phyloP scores from a whole-genome alignment of 192 early-diverging fungal genomes.

The Coemansia sp. region DNA sequence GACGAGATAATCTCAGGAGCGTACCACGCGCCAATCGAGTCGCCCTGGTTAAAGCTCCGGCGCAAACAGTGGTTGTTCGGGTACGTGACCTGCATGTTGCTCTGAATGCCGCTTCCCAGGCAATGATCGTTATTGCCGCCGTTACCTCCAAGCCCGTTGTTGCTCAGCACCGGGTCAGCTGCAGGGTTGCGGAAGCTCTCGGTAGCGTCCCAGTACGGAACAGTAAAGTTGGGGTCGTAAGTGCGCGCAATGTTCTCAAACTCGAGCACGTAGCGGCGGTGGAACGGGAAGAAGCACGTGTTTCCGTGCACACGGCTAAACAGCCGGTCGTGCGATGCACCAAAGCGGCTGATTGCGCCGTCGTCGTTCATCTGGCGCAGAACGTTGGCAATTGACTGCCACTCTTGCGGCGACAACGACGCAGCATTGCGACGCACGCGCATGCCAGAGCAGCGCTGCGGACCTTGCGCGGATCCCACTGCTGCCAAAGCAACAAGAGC shows the following conservation, averaged over 20 bases:
- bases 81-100: conserved; percentile 46
- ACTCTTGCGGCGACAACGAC: conserved; percentile 40
- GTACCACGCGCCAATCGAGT: conserved; percentile 38
- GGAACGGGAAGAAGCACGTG: conserved; percentile 54
- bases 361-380: conserved; percentile 44
- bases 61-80: conserved; percentile 50
- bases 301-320: conserved; percentile 46
- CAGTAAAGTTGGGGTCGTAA: conserved; percentile 46
- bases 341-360: conserved; percentile 36
- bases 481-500: conserved; percentile 31
- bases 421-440: conserved; percentile 49
- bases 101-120: conserved; percentile 42
- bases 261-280: conserved; percentile 53
- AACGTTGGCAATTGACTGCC: conserved; percentile 42
- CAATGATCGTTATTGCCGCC: conserved; percentile 31
- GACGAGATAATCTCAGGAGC: conserved; percentile 50
- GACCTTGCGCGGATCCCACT: conserved; percentile 29
- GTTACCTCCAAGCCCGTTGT: conserved; percentile 32
- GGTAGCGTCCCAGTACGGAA: conserved; percentile 56
- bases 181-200: conserved; percentile 44
- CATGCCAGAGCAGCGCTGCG: conserved; percentile 27
- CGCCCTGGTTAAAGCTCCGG: conserved; percentile 39
- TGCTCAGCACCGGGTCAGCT: conserved; percentile 27
- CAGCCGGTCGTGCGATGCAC: conserved; percentile 42
- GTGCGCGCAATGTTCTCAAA: conserved; percentile 43